Evolutionary conservation across 2,329 filamentous ascomycete species (phyloP), one percentile per base, ranked within the genome.

Genomic region (Microthyrium microscopicum): DNA sequence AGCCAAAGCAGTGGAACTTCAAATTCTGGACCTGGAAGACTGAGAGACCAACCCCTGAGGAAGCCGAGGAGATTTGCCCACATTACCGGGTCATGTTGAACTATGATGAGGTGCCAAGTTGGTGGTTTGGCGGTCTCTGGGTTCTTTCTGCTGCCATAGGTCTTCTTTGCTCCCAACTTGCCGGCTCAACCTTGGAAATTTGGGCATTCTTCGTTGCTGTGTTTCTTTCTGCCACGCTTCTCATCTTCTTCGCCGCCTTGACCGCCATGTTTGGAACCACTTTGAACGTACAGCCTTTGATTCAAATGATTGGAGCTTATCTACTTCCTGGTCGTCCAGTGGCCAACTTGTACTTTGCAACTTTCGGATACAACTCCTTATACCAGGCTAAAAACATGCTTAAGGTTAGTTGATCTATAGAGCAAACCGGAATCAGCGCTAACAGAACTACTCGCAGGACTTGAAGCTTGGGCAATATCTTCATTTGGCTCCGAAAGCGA

Each of bases 311-410:
- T 22, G 35, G 36, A 15, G 39, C 36, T 9, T 39, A 38, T 34
- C 40, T 43, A 21, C 44, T 34, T 15, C 42, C 54, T 0, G 48
- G 52, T 2, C 47, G 44, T 24, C 57, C 51, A 2, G 41, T 62
- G 4, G 55, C 55, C 5, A 37, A 62, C 37, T 55, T 62, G 48
- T 61, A 60, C 42, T 63, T 63, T 43, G 55, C 50, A 13, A 46
- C 50, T 3, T 47, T 53, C 16, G 39, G 42, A 5, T 53, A 57
- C 36, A 54, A 48, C 8, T 42, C 50, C 21, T 42, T 48, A 8
- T 43, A 54, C 16, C 45, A 53, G 18, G 44, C 44, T 4, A 29
- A 34, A 26, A 28, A 19, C 25, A 22, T 44, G 13, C 24, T 36
- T 4, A n/a, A n/a, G n/a, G n/a, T n/a, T n/a, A n/a, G n/a, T n/a